A percentile compares a stretch with the other conserved stretches of the same genome.
phyloP scores from a whole-genome alignment of 768 basidiomycete genomes.

The Leccinum longicurvipes region DNA sequence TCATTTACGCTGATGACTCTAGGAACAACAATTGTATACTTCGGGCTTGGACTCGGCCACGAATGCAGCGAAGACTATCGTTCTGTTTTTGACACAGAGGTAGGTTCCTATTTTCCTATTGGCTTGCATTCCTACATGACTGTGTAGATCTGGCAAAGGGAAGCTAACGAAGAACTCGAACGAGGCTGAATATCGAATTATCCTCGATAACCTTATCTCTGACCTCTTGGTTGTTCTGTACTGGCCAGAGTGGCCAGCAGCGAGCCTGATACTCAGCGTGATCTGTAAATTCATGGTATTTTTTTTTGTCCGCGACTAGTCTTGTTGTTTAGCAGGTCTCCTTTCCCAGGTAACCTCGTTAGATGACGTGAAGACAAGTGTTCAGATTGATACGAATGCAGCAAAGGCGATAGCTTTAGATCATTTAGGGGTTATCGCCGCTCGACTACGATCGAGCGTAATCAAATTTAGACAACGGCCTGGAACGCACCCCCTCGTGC shows the following conservation, averaged over 20 bases:
- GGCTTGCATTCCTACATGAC: background rate
- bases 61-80: conserved; percentile 81
- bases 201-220: conserved; percentile 87
- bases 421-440: conserved; percentile 90
- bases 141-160: conserved; percentile 71
- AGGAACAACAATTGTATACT: conserved; percentile 73
- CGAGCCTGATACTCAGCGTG: conserved; percentile 74
- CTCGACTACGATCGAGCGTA: conserved; percentile 63
- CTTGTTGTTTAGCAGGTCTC: background rate
- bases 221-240: conserved; percentile 87
- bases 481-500: conserved; percentile 40
- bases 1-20: conserved; percentile 2
- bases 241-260: conserved; percentile 98
- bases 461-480: conserved; percentile 37
- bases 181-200: conserved; percentile 89
- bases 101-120: conserved; percentile 18
- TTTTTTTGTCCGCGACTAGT: background rate
- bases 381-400: conserved; percentile 70
- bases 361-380: conserved; percentile 73
- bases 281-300: conserved; percentile 82
- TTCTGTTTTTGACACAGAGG: conserved; percentile 72
- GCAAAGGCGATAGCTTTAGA: conserved; percentile 89
- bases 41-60: conserved; percentile 77
- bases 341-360: conserved; percentile 66
- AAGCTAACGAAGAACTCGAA: conserved; percentile 88